These are phyloP conservation scores for Brassica napus DNA, from an alignment of 345 rosid species.

Conservation along the genomic window DNA sequence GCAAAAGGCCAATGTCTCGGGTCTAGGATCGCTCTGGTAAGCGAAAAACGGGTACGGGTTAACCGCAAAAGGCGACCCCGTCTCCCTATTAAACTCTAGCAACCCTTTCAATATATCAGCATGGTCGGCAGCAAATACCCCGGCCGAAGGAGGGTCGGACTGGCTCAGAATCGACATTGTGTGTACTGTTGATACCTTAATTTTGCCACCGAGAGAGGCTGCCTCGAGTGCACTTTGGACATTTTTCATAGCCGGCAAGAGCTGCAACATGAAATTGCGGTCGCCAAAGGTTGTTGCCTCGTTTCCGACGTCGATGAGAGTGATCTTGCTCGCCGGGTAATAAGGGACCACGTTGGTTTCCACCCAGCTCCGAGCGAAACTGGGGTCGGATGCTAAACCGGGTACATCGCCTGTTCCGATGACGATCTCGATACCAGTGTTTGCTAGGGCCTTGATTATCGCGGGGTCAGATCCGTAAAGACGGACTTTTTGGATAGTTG, in stretches of 20 bases:
- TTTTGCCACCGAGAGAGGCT: slow-evolving; percentile 58
- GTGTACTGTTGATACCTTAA: slow-evolving; percentile 83
- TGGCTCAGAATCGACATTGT: slow-evolving; percentile 63
- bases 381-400: slow-evolving; percentile 69
- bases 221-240: slow-evolving; percentile 69
- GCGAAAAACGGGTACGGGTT: slow-evolving; percentile 94
- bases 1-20: slow-evolving; percentile 77
- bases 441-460: slow-evolving; percentile 68
- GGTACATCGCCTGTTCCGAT: slow-evolving; percentile 76
- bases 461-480: slow-evolving; percentile 77
- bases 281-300: slow-evolving; percentile 60
- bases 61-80: slow-evolving; percentile 74
- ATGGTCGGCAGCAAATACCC: slow-evolving; percentile 51
- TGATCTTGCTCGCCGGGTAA: slow-evolving; percentile 81
- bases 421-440: slow-evolving; percentile 74
- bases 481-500: slow-evolving; percentile 69
- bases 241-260: slow-evolving; percentile 84
- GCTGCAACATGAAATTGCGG: slow-evolving; percentile 51
- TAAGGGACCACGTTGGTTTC: slow-evolving; percentile 64
- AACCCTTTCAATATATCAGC: slow-evolving; percentile 65
- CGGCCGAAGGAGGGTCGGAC: slow-evolving; percentile 82
- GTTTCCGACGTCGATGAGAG: slow-evolving; percentile 76
- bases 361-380: slow-evolving; percentile 66
- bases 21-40: slow-evolving; percentile 66
- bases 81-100: slow-evolving; percentile 60